phyloP scores from a whole-genome alignment of 2,329 filamentous ascomycete species.

The Phyllosticta citrichinensis region DNA sequence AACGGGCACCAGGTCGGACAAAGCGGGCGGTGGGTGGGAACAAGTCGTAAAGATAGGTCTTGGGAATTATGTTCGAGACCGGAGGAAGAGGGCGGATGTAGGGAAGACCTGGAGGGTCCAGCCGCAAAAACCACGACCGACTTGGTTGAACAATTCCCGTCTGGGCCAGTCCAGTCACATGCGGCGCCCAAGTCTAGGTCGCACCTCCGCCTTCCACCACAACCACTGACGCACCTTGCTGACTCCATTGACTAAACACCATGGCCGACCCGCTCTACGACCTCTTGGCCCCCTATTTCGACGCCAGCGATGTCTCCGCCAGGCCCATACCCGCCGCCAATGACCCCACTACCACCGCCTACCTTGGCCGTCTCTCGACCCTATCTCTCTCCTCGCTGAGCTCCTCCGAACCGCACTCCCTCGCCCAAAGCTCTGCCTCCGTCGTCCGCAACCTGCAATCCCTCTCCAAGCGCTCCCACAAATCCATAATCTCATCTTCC shows the following conservation, averaged over 20 bases:
- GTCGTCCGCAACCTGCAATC: constrained; percentile 74
- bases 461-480: constrained; percentile 82
- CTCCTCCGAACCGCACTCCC: constrained; percentile 63
- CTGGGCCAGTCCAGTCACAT: neutral
- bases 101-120: neutral
- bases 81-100: neutral
- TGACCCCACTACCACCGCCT: constrained; percentile 52
- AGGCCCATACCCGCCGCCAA: constrained; percentile 29
- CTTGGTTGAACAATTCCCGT: neutral
- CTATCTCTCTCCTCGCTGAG: constrained; percentile 65
- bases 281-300: constrained; percentile 54
- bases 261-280: constrained; percentile 61
- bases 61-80: neutral
- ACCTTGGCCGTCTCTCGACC: constrained; percentile 68
- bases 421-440: constrained; percentile 74
- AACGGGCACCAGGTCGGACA: neutral
- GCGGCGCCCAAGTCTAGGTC: neutral
- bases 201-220: neutral
- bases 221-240: neutral
- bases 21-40: neutral
- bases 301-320: constrained; percentile 31
- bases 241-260: neutral
- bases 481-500: constrained; percentile 70
- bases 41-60: neutral
- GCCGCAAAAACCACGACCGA: neutral